phyloP scores from a whole-genome alignment of 495 filamentous ascomycete genomes.

The Aspergillus panamensis region DNA sequence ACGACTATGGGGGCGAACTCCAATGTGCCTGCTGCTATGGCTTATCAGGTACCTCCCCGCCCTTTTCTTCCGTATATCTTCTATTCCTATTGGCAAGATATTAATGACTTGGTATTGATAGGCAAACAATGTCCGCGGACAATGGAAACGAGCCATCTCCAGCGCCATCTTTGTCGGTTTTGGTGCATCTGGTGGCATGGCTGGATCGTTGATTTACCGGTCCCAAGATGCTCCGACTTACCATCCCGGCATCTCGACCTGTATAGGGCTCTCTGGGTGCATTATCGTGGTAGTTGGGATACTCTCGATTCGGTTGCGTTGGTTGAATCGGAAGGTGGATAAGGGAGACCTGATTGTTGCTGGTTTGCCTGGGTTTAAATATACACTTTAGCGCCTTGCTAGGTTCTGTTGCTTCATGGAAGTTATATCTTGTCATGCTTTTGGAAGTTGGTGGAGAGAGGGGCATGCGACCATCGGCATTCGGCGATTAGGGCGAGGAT shows the following conservation, averaged over 20 bases:
- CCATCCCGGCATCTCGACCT: conserved; percentile 41
- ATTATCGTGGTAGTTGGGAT: conserved; percentile 1
- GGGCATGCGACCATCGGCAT: background rate
- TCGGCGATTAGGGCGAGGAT: background rate
- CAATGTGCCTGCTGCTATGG: conserved; percentile 50
- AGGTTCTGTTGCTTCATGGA: no score
- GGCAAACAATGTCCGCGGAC: conserved; percentile 56
- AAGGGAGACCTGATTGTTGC: conserved; percentile 12
- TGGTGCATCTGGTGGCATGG: conserved; percentile 54
- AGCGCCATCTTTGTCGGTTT: conserved; percentile 46
- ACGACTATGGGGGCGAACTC: conserved; percentile 52
- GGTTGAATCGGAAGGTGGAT: conserved; percentile 8
- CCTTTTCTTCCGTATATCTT: background rate
- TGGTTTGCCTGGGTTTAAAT: conserved; percentile 13
- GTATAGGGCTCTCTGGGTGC: conserved; percentile 20
- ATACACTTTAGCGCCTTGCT: conserved; percentile 2
- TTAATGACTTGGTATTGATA: conserved; percentile 13
- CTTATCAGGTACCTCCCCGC: conserved; percentile 40
- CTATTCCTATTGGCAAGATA: conserved; percentile 16
- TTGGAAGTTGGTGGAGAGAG: background rate
- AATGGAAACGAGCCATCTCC: conserved; percentile 55
- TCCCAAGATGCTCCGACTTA: conserved; percentile 47
- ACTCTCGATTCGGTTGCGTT: conserved; percentile 1
- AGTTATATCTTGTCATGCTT: no score
- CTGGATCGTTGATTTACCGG: conserved; percentile 49